Conservation (phyloP, 1,139 yeast genomes). For the Martiniozyma asiatica region DNA sequence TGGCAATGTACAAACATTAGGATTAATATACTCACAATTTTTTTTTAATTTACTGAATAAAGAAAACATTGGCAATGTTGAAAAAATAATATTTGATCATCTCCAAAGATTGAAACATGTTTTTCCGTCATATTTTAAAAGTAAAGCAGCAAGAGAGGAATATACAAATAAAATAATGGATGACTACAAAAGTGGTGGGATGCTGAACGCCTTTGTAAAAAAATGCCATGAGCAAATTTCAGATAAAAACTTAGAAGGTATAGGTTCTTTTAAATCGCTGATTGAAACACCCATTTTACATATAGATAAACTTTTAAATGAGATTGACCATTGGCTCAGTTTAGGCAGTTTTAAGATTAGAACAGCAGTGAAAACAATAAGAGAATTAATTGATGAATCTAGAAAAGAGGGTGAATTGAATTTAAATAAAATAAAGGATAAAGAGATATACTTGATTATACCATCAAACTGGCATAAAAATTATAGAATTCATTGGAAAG, state of each 20-base stretch:
- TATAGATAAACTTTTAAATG: neutral
- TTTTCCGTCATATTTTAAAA: constrained; percentile 16
- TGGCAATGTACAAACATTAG: constrained; percentile 17
- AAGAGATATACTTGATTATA: constrained; percentile 9
- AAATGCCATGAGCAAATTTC: constrained; percentile 7
- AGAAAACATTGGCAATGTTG: constrained; percentile 4
- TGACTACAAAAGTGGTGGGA: neutral
- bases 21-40: constrained; percentile 14
- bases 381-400: no score
- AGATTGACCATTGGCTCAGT: neutral
- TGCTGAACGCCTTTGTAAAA: constrained; percentile 5
- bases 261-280: constrained; percentile 7
- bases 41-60: constrained; percentile 7
- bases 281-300: constrained; percentile 2
- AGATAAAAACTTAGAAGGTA: constrained; percentile 3
- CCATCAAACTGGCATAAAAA: constrained; percentile 15
- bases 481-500: constrained; percentile 13
- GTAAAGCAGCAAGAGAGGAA: neutral
- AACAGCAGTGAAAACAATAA: no score
- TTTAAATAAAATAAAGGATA: no score
- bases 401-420: no score
- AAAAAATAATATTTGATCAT: constrained; percentile 11
- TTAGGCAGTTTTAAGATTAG: no score
- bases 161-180: no score
- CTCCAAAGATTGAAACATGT: constrained; percentile 15